A percentile compares a stretch with the other conserved stretches of the same genome.
These are phyloP conservation scores for Coniochaeta sp. DNA, from an alignment of 2,329 filamentous ascomycete species.

Conservation along the genomic window DNA sequence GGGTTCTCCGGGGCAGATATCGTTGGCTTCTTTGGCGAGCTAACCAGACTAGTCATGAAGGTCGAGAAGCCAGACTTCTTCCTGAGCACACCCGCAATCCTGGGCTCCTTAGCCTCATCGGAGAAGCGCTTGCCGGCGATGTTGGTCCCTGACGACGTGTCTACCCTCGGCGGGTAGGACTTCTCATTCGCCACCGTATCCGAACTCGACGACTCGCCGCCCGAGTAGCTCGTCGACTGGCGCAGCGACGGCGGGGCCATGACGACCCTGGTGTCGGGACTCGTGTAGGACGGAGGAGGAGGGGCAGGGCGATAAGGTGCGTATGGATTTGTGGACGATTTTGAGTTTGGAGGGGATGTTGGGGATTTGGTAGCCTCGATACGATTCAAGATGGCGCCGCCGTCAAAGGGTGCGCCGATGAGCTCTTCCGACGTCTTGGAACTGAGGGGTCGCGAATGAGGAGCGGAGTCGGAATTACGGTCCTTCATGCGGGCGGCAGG, in stretches of 20 bases:
- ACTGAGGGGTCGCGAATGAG: constrained; percentile 26
- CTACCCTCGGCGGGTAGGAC: constrained; percentile 29
- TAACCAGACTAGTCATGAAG: constrained; percentile 76
- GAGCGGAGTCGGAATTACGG: constrained; percentile 18
- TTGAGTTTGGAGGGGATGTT: constrained; percentile 18
- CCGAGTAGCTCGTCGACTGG: constrained; percentile 59
- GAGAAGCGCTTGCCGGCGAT: constrained; percentile 65
- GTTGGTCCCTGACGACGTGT: constrained; percentile 28
- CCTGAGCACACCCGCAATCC: constrained; percentile 50
- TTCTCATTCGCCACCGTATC: constrained; percentile 42
- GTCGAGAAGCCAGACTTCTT: constrained; percentile 87
- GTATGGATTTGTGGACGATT: constrained; percentile 13
- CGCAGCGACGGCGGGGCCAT: constrained; percentile 48
- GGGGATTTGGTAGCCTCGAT: constrained; percentile 41
- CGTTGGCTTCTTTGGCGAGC: constrained; percentile 80
- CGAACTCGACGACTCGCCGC: constrained; percentile 25
- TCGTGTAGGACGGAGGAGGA: constrained; percentile 34
- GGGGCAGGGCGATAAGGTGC: constrained; percentile 21
- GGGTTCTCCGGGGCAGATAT: constrained; percentile 98
- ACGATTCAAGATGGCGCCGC: constrained; percentile 51
- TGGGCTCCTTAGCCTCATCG: constrained; percentile 61
- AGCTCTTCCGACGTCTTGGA: constrained; percentile 48
- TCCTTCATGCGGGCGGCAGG: constrained; percentile 8
- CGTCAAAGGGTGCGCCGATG: constrained; percentile 59
- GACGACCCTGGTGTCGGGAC: constrained; percentile 42